A percentile compares a stretch with the other conserved stretches of the same genome.
Conservation (phyloP, 768 basidiomycete genomes). For the Amanita exitialis region DNA sequence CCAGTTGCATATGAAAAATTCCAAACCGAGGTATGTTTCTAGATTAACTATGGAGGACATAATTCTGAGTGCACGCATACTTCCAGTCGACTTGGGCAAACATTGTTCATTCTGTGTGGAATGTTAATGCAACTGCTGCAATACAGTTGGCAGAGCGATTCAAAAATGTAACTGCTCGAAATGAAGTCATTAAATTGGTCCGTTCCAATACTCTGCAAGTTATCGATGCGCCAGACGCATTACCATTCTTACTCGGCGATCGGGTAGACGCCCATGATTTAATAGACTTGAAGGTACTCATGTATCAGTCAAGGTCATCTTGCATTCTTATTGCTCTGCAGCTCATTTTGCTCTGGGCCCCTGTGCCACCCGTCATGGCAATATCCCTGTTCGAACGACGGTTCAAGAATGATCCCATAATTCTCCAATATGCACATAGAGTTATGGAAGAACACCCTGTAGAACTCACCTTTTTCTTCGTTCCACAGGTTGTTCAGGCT, state of each 20-base stretch:
- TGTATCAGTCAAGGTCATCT: neutral
- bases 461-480: constrained; percentile 94
- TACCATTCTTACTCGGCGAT: constrained; percentile 74
- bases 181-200: constrained; percentile 71
- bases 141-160: constrained; percentile 85
- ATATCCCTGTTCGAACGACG: constrained; percentile 79
- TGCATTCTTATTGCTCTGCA: constrained; percentile 18
- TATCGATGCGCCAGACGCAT: constrained; percentile 70
- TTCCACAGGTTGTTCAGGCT: constrained; percentile 97
- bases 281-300: constrained; percentile 64
- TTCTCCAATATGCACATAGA: constrained; percentile 94
- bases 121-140: constrained; percentile 71
- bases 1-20: constrained; percentile 40
- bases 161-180: constrained; percentile 50
- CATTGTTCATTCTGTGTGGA: constrained; percentile 72
- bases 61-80: neutral
- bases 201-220: constrained; percentile 62
- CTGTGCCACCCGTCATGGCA: constrained; percentile 77
- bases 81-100: constrained; percentile 52
- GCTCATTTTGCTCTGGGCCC: constrained; percentile 84
- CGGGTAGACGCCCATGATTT: constrained; percentile 42
- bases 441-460: constrained; percentile 94
- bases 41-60: neutral
- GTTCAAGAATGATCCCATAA: constrained; percentile 72
- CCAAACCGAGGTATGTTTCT: constrained; percentile 45